Percentiles rank a stretch among this genome's conserved stretches.
Conservation (phyloP, 495 filamentous ascomycete genomes). For the Ramalina intermedia region DNA sequence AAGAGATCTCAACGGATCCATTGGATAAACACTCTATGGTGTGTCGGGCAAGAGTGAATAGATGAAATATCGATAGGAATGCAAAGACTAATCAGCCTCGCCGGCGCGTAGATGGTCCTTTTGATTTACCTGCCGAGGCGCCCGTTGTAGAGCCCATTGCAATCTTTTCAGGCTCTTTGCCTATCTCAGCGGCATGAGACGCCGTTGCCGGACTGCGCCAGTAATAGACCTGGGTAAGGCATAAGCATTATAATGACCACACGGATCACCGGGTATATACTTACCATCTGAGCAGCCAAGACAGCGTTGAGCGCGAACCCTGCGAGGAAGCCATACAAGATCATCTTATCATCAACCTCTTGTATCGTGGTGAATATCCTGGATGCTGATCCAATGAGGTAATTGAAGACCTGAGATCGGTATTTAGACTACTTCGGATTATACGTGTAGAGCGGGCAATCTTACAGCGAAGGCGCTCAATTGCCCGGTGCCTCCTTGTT, state of each 20-base stretch:
- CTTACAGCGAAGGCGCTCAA: slow-evolving; percentile 89
- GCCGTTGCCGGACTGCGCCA: slow-evolving; percentile 63
- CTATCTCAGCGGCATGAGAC: slow-evolving; percentile 20
- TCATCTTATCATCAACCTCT: slow-evolving; percentile 89
- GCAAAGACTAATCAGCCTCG: slow-evolving; percentile 23
- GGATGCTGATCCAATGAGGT: slow-evolving; percentile 77
- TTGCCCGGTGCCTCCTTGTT: slow-evolving; percentile 80
- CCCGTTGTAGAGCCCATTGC: slow-evolving; percentile 24
- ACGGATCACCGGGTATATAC: not conserved
- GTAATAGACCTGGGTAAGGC: slow-evolving; percentile 44
- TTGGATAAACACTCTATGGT: too few relatives aligned
- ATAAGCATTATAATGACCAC: not conserved
- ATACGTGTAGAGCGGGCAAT: slow-evolving; percentile 7
- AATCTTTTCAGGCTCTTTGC: slow-evolving; percentile 27
- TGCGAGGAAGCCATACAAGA: slow-evolving; percentile 83
- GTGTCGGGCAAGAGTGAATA: too few relatives aligned
- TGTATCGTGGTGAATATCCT: slow-evolving; percentile 95
- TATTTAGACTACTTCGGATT: too few relatives aligned
- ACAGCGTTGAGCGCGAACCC: slow-evolving; percentile 79
- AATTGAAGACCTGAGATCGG: slow-evolving; percentile 99
- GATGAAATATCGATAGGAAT: too few relatives aligned
- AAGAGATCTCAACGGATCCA: too few relatives aligned
- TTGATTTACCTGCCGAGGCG: slow-evolving; percentile 18
- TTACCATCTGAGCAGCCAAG: slow-evolving; percentile 73
- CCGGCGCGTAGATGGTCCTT: slow-evolving; percentile 34